phyloP scores from a whole-genome alignment of 2,329 filamentous ascomycete species.

The Ilyonectria robusta region DNA sequence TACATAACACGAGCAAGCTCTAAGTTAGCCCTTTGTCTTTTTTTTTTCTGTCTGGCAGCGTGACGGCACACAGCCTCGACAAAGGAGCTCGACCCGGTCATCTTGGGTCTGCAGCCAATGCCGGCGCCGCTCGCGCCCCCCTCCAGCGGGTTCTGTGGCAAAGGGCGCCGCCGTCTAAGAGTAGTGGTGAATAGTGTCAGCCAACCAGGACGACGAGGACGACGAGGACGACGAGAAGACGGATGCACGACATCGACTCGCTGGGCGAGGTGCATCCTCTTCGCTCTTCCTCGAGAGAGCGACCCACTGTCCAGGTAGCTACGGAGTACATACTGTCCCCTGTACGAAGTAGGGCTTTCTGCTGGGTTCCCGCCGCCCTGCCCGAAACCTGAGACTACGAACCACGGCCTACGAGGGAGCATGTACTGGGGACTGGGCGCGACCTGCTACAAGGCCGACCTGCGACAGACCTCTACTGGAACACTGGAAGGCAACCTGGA shows the following conservation, averaged over 20 bases:
- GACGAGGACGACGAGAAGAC: not conserved
- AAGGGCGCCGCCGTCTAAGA: conserved; percentile 30
- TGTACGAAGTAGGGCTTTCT: too few relatives aligned
- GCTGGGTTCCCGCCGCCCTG: not conserved
- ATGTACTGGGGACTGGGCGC: not conserved
- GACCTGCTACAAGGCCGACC: conserved; percentile 18
- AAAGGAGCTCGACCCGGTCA: conserved; percentile 38
- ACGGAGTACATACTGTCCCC: conserved; percentile 29
- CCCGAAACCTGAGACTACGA: conserved; percentile 20
- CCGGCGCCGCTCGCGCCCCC: conserved; percentile 50
- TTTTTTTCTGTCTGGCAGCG: conserved; percentile 30
- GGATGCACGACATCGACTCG: conserved; percentile 61
- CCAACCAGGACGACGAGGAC: conserved; percentile 19
- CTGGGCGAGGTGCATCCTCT: conserved; percentile 54
- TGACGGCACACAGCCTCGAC: conserved; percentile 48
- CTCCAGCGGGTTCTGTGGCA: conserved; percentile 48
- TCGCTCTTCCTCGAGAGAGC: conserved; percentile 26
- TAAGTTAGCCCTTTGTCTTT: not conserved
- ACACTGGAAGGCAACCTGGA: not conserved
- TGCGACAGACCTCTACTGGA: not conserved
- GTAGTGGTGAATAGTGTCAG: conserved; percentile 12
- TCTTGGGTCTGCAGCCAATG: conserved; percentile 48
- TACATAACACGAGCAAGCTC: conserved; percentile 32
- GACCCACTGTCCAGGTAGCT: conserved; percentile 39
- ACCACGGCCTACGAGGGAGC: not conserved